Conservation (phyloP, 345 rosid genomes). For the Melaleuca quinquenervia region DNA sequence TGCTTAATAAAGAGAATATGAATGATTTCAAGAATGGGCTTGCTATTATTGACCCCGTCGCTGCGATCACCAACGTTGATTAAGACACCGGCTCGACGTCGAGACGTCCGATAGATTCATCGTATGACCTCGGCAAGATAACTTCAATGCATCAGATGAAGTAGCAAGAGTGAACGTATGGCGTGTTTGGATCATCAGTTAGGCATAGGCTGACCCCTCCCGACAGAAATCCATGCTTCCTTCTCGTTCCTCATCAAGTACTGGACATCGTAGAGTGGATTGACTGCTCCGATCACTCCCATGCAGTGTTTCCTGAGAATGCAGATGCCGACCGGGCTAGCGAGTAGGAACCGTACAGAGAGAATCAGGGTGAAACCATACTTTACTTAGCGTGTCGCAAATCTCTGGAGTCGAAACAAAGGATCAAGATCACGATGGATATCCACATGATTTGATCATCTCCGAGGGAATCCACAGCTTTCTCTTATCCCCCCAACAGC, state of each 20-base stretch:
- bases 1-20: slow-evolving; percentile 1
- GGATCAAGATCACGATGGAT: slow-evolving; percentile 8
- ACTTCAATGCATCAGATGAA: neutral
- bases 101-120: neutral
- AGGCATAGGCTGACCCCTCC: slow-evolving; percentile 11
- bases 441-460: slow-evolving; percentile 15
- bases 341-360: slow-evolving; percentile 5
- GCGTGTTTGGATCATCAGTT: slow-evolving; percentile 6
- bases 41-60: slow-evolving; percentile 17
- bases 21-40: slow-evolving; percentile 17
- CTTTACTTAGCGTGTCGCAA: slow-evolving; percentile 15
- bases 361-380: slow-evolving; percentile 16
- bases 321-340: slow-evolving; percentile 5
- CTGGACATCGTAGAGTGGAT: slow-evolving; percentile 6
- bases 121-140: neutral
- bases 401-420: slow-evolving; percentile 17
- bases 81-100: slow-evolving; percentile 1
- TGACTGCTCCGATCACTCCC: slow-evolving; percentile 7
- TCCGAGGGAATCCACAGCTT: slow-evolving; percentile 1
- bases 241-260: slow-evolving; percentile 15
- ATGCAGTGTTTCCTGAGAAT: slow-evolving; percentile 12
- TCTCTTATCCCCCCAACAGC: slow-evolving; percentile 17
- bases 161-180: neutral
- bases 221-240: slow-evolving; percentile 13
- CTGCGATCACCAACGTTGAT: slow-evolving; percentile 13